Conservation (phyloP, 2,329 filamentous ascomycete genomes). For the Verticillium longisporum region DNA sequence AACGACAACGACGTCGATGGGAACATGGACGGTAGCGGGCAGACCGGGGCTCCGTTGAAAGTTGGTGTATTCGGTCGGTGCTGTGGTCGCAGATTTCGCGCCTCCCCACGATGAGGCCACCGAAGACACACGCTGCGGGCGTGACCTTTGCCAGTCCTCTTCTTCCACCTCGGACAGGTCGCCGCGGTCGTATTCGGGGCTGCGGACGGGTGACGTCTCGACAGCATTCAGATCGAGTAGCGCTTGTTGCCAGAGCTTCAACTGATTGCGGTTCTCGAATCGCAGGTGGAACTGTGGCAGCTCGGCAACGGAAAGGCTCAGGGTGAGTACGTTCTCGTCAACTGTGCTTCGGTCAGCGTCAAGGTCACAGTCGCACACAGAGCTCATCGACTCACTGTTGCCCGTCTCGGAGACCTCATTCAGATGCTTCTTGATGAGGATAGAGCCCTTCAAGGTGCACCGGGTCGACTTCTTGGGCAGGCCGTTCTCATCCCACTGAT, state of each 20-base stretch:
- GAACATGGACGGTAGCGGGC: conserved; percentile 65
- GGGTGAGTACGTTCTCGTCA: conserved; percentile 79
- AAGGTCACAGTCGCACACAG: too few relatives aligned
- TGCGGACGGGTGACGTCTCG: conserved; percentile 56
- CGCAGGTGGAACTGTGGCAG: conserved; percentile 90
- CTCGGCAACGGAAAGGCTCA: conserved; percentile 86
- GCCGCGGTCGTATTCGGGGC: conserved; percentile 69
- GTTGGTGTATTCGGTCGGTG: conserved; percentile 85
- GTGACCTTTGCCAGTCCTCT: conserved; percentile 71
- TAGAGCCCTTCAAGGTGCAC: conserved; percentile 93
- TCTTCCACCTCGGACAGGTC: conserved; percentile 81
- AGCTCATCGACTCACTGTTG: conserved; percentile 26
- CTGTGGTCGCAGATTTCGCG: conserved; percentile 75
- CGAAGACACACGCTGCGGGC: conserved; percentile 62
- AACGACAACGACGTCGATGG: conserved; percentile 91
- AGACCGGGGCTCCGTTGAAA: conserved; percentile 46
- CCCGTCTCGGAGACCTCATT: conserved; percentile 76
- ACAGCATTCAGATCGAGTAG: conserved; percentile 75
- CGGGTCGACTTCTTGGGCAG: conserved; percentile 59
- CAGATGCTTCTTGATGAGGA: conserved; percentile 95
- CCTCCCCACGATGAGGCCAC: conserved; percentile 76
- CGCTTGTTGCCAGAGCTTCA: conserved; percentile 87
- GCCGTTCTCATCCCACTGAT: conserved; percentile 60
- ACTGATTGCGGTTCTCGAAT: conserved; percentile 75
- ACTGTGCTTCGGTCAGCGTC: conserved; percentile 15